Evolutionary conservation across 2,329 filamentous ascomycete genomes (phyloP), one percentile per base, ranked within the genome.

Genomic region (Aspergillus ibericus): DNA sequence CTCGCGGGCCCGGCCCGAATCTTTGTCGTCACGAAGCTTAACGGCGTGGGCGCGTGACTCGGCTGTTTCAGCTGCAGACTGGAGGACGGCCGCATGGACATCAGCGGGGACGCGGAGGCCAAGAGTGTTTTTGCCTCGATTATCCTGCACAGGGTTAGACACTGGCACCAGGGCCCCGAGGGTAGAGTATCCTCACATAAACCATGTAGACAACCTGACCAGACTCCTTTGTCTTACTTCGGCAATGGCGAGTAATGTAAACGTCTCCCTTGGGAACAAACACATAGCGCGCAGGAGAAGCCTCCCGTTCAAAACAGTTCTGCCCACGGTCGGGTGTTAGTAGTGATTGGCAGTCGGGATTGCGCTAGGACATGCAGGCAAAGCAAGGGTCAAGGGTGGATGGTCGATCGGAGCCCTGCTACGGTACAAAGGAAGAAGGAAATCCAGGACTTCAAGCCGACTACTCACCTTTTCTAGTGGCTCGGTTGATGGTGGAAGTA

Each of bases 51-150:
- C 75, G 16, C 81, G 78, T 1, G 72, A 66, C 7, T 71, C 50
- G 1, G 77, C 69, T 1, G 80, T 82, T 25, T 70, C 68, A 5
- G 72, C 69, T 0, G 79, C 77, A 36, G 71, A 67, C 27, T 66
- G 54, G 18, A 75, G 67, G 13, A 82, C 79, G 8, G 70, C 60
- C 6, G 65, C 55, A 55, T 80, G 64, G 20, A 82, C 73, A 6
- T 67, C 64, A 15, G 61, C 63, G 0, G 79, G 80, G 3, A 80
- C 73, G 38, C 78, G 76, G 18, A 83, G 70, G 13, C 81, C 81
- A 15, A 79, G 60, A 29, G 64, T 65, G 29, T 60, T 66, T 56
- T 72, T 74, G 32, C 67, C 71, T 35, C 65, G 54, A 42, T 66
- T 66, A 58, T 73, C 59, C 72, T 73, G 53, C 12, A 16, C n/a